Evolutionary conservation across 345 rosid genomes (phyloP), one percentile per base, ranked within the genome.

Genomic region (Eucalyptus albens): DNA sequence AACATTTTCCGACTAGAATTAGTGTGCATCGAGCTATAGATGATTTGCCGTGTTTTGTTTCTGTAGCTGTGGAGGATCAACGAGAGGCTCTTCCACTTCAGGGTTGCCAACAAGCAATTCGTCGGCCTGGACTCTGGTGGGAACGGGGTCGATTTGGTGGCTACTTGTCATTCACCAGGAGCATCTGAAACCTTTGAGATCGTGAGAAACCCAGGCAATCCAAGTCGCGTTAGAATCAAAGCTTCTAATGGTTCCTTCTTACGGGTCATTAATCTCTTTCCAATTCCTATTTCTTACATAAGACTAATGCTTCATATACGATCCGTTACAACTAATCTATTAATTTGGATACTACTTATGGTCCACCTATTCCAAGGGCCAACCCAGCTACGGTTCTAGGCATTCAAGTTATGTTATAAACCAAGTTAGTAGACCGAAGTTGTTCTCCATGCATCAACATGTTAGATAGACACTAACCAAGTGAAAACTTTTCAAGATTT

Each of bases 21-120:
- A 77, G 83, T 21, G 82, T 40, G 67, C 31, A 50, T 8, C 6
- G 27, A 42, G 21, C n/a, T 14, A 29, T 12, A 17, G 3, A 33
- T 27, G n/a, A 24, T 6, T 12, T 80, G 59, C 15, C 14, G 37
- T 2, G 33, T 31, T 60, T 49, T n/a, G 31, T 87, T 19, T 12
- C 5, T 24, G 87, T 27, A 94, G 97, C 62, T 95, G 62, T 94
- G 96, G 97, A 95, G 96, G 88, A 92, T 93, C 91, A 92, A 89
- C 53, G 92, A 86, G 90, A 92, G 86, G 45, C 87, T 56, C 72
- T 92, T 94, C 91, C 81, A 94, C 53, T 91, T 95, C 55, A 92
- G 96, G 90, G 95, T 94, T 82, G 92, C 91, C 87, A 89, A 89
- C 90, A 91, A 92, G 11, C 94, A 92, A 85, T 95, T 95, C 87